These are phyloP conservation scores for Carex pumila DNA, from an alignment of 176 grass and related monocot species.

Conservation along the genomic window DNA sequence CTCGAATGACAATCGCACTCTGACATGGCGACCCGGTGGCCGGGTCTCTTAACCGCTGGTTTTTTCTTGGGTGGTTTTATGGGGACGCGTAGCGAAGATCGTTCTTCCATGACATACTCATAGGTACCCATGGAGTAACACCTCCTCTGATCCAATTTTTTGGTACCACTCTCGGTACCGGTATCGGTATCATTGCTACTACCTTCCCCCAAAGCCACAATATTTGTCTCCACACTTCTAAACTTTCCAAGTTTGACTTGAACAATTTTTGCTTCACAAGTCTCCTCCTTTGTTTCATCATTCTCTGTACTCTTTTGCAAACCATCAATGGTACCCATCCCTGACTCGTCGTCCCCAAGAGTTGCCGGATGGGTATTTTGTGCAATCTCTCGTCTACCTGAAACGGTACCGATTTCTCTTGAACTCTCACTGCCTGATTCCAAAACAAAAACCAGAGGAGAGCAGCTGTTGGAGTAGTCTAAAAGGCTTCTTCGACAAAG, in stretches of 20 bases:
- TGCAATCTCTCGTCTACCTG: conserved; percentile 35
- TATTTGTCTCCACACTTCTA: conserved; percentile 27
- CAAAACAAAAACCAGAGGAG: conserved; percentile 54
- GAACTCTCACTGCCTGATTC: conserved; percentile 65
- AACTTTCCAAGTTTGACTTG: conserved; percentile 85
- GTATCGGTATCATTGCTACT: not conserved
- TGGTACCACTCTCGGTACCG: not conserved
- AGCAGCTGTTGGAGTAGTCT: conserved; percentile 40
- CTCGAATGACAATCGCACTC: conserved; percentile 89
- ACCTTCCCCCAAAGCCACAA: conserved; percentile 32
- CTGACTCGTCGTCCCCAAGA: conserved; percentile 28
- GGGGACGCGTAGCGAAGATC: conserved; percentile 41
- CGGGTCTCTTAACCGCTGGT: conserved; percentile 8
- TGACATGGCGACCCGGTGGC: conserved; percentile 57
- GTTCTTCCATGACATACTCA: conserved; percentile 93
- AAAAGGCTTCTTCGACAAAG: conserved; percentile 8
- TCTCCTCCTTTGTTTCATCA: conserved; percentile 33
- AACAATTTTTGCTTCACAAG: conserved; percentile 34
- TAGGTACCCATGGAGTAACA: conserved; percentile 91
- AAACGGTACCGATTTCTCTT: conserved; percentile 27
- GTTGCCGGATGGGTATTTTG: conserved; percentile 27
- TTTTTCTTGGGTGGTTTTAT: conserved; percentile 70
- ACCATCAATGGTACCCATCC: not conserved
- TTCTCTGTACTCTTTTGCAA: conserved; percentile 17
- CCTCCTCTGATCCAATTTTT: conserved; percentile 54